A percentile compares a stretch with the other conserved stretches of the same genome.
Evolutionary conservation across 2,329 filamentous ascomycete genomes (phyloP).

Genomic region (Erysiphe pulchra): DNA sequence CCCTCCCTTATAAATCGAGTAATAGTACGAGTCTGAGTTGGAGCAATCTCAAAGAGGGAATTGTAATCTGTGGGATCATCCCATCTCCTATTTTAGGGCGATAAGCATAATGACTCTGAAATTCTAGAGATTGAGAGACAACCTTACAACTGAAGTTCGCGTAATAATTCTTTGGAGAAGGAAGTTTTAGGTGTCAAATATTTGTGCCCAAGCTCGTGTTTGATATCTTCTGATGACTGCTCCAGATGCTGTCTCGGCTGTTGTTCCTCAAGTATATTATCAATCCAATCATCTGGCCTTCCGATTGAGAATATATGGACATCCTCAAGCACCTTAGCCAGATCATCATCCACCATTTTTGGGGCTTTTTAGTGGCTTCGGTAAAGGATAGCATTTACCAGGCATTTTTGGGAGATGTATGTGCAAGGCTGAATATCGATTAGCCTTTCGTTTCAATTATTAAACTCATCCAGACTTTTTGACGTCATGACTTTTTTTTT

Average conservation of each 20-base stretch:
- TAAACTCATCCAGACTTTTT: no score
- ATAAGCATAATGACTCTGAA: not conserved
- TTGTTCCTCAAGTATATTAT: constrained; percentile 29
- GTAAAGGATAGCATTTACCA: no score
- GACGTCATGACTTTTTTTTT: no score
- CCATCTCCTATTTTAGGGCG: constrained; percentile 31
- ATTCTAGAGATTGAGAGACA: not conserved
- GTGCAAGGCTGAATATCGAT: no score
- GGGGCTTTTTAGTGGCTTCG: no score
- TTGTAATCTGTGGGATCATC: constrained; percentile 55
- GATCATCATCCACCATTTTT: constrained; percentile 10
- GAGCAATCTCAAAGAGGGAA: constrained; percentile 66
- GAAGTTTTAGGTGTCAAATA: constrained; percentile 56
- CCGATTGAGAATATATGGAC: constrained; percentile 18
- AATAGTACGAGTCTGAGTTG: constrained; percentile 82
- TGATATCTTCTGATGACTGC: constrained; percentile 35
- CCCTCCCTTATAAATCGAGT: constrained; percentile 81
- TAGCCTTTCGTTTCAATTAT: no score
- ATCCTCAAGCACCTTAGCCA: constrained; percentile 24
- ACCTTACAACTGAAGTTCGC: constrained; percentile 52
- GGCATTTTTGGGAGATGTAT: no score
- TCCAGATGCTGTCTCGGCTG: constrained; percentile 22
- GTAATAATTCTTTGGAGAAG: constrained; percentile 71
- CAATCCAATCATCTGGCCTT: constrained; percentile 21
- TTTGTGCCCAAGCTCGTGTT: constrained; percentile 44